phyloP scores from a whole-genome alignment of 2,329 filamentous ascomycete species.

The Exophiala sp. region DNA sequence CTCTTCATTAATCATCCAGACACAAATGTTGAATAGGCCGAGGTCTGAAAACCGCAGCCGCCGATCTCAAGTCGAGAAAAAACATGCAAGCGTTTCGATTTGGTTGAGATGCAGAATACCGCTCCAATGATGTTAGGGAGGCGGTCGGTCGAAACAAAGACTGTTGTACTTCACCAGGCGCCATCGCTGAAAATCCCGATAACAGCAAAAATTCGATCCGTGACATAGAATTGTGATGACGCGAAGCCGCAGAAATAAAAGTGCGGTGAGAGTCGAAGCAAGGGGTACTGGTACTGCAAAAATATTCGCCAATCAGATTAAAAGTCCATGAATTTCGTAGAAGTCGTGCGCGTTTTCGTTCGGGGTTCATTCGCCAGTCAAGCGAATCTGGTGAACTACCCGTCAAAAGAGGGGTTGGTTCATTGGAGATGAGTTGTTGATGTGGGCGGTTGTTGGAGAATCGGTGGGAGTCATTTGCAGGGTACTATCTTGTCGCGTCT shows the following conservation, averaged over 20 bases:
- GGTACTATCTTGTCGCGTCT: constrained; percentile 13
- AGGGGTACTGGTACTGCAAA: neutral
- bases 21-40: too few relatives aligned
- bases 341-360: neutral
- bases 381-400: neutral
- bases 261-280: constrained; percentile 7
- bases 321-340: neutral
- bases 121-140: neutral
- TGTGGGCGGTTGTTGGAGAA: neutral
- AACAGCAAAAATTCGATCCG: constrained; percentile 1
- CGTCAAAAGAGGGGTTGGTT: neutral
- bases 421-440: constrained; percentile 4
- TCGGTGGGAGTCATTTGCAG: too few relatives aligned
- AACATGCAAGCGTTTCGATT: too few relatives aligned
- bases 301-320: neutral
- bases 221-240: constrained; percentile 8
- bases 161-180: constrained; percentile 5
- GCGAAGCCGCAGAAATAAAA: constrained; percentile 2
- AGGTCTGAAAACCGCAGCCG: too few relatives aligned
- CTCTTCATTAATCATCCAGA: too few relatives aligned
- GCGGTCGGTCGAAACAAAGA: neutral
- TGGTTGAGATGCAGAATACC: too few relatives aligned
- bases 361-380: neutral
- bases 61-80: too few relatives aligned
- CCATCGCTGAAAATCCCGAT: constrained; percentile 21